Evolutionary conservation across 225 moss, liverwort and hornwort species (phyloP).

Genomic region (Polytrichum formosum): DNA sequence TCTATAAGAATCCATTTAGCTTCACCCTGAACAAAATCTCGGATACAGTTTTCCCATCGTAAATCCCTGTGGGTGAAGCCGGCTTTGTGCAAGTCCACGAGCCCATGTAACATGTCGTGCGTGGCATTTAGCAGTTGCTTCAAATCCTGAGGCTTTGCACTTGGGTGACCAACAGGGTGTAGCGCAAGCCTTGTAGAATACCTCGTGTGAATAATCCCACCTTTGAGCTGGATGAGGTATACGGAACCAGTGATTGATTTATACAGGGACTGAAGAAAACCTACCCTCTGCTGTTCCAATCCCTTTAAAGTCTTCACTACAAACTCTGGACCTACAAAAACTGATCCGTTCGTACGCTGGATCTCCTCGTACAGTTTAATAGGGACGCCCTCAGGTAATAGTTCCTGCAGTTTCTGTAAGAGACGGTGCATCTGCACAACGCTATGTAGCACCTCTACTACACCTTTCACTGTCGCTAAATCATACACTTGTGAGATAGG

Average conservation of each 20-base stretch:
- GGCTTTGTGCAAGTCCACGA: background rate
- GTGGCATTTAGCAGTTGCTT: background rate
- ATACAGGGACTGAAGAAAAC: background rate
- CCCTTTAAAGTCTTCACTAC: background rate
- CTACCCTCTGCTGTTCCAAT: background rate
- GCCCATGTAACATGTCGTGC: no score
- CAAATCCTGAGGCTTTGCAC: background rate
- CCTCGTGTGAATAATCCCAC: background rate
- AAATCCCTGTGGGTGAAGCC: background rate
- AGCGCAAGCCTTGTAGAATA: background rate
- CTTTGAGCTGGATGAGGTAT: no score
- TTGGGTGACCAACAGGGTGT: no score
- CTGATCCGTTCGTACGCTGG: background rate
- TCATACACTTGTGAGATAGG: background rate
- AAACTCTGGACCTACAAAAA: background rate
- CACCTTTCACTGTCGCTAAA: background rate
- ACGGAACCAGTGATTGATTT: background rate
- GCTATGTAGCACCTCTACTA: background rate
- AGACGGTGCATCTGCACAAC: no score
- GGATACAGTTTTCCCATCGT: no score
- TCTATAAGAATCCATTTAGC: no score
- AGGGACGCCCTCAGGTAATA: background rate
- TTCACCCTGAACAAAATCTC: constrained; percentile 1
- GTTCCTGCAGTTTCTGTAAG: background rate
- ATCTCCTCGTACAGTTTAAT: background rate